Base-by-base conservation (phyloP, 2,329 filamentous ascomycete species). In the Cercospora canescens region DNA sequence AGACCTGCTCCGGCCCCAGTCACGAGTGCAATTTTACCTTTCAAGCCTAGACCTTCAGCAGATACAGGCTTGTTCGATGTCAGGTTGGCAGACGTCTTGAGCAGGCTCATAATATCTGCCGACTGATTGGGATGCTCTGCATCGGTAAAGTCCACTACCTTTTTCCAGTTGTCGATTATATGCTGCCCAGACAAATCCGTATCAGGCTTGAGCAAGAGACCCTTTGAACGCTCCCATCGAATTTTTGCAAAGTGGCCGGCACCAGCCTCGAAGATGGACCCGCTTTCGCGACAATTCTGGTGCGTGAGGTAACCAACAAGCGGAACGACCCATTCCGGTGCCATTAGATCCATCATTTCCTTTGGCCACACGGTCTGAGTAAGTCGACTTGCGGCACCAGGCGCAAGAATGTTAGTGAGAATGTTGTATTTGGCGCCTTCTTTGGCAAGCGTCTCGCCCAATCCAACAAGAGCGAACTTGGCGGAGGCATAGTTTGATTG, bases 381-480 rank as follows among this genome's bases (percentile, higher is more conserved):
- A 92, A 97, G 95, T 79, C 94, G 89, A 82, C 91, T 94, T 68
- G 94, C 94, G 72, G 94, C 94, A 75, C 96, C 93, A 63, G 94
- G 94, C n/a, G 94, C 92, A 81, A 98, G 94, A 74, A 93, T 92
- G 80, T 98, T 98, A 83, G 85, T 88, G 74, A 95, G 81, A 73
- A 98, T 97, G 85, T 97, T 97, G 84, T 98, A 98, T 82, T 98
- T 98, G 76, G 87, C 84, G 70, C 94, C 94, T 84, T 98, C 94
- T 85, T 97, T 97, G 67, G 94, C 94, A 68, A 98, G 86, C 3
- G 94, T 97, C 85, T 98, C 94, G 35, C 93, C 97, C 83, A 98
- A 97, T 72, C 94, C 94, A 68, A 98, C 93, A 83, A 96, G 88
- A 70, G 91, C 92, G 70, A 97, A 86, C 85, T 98, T 98, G 76